Evolutionary conservation across 306 rosid species (phyloP), one percentile per base, ranked within the genome.

Genomic region (Cicer arietinum): DNA sequence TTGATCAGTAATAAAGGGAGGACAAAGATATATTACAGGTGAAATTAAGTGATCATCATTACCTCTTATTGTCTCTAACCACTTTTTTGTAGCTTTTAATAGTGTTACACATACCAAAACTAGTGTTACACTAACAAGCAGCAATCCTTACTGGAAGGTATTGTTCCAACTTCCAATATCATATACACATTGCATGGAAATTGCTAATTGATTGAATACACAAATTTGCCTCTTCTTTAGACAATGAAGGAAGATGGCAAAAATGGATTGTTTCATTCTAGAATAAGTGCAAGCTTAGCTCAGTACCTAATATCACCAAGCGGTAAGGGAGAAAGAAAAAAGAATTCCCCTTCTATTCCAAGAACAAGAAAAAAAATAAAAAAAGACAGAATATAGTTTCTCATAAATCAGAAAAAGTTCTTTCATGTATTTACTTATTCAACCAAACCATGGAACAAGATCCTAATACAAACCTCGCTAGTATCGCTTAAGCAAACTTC

Each of bases 401-500:
- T 7, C 7, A 62, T 37, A 67, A 77, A 75, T 40, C 50, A 77
- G 44, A 82, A 56, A 58, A 71, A 59, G 62, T 22, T 46, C 77
- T 73, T 77, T 82, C 68, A 17, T 35, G 56, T 70, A 69, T 78
- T 77, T 74, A 74, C 74, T 74, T 81, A 63, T 56, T 75, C 57
- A 65, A 40, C 66, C 73, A 51, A 74, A 68, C 72, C 48, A 70
- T 16, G 79, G 37, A 30, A 30, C 5, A 30, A 30, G 37, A 30
- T 30, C 37, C 37, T 30, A 30, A 8, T 58, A 46, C 45, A 18
- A 59, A 68, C 58, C 66, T 80, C 25, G 73, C 90, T 90, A 91
- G 67, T 89, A 94, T 79, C 91, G 90, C 85, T 83, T 85, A 41
- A 88, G 88, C 82, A 92, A 63, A 75, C 90, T 90, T 83, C 97